These are phyloP conservation scores for Arbutus unedo DNA, from an alignment of 148 eudicot species.

Conservation along the genomic window DNA sequence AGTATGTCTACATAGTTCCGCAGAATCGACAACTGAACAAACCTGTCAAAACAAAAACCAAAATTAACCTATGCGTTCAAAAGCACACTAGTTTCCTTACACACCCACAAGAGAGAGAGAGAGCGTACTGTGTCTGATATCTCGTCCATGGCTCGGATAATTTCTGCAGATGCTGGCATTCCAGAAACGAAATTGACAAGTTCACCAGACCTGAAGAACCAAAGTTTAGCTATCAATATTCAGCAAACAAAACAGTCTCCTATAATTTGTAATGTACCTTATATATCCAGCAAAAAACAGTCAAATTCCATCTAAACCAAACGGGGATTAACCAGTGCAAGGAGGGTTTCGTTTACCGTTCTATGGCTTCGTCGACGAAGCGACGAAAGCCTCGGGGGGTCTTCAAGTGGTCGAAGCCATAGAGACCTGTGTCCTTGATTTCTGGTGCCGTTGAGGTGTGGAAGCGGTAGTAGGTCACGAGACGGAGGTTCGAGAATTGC, in stretches of 20 bases:
- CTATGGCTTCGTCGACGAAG: conserved; percentile 83
- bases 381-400: conserved; percentile 75
- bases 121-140: conserved; percentile 76
- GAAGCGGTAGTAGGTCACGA: conserved; percentile 18
- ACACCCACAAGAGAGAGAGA: not conserved
- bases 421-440: conserved; percentile 60
- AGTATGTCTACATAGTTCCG: conserved; percentile 84
- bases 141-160: conserved; percentile 81
- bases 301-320: too few relatives aligned
- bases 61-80: not conserved
- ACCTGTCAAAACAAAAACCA: conserved; percentile 40
- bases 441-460: conserved; percentile 44
- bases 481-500: conserved; percentile 14
- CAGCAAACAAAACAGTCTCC: not conserved
- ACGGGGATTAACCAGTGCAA: too few relatives aligned
- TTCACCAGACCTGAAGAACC: conserved; percentile 68
- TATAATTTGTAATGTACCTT: too few relatives aligned
- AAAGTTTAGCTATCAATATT: not conserved
- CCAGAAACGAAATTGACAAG: conserved; percentile 60
- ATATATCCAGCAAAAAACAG: not conserved
- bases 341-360: conserved; percentile 35
- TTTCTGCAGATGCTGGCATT: conserved; percentile 69
- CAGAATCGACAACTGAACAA: conserved; percentile 86
- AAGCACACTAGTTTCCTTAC: not conserved
- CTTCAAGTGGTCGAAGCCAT: conserved; percentile 70